Percentiles rank a stretch among this genome's conserved stretches.
These are phyloP conservation scores for Beta lomatogona DNA, from an alignment of 179 eudicot genomes.

Conservation along the genomic window DNA sequence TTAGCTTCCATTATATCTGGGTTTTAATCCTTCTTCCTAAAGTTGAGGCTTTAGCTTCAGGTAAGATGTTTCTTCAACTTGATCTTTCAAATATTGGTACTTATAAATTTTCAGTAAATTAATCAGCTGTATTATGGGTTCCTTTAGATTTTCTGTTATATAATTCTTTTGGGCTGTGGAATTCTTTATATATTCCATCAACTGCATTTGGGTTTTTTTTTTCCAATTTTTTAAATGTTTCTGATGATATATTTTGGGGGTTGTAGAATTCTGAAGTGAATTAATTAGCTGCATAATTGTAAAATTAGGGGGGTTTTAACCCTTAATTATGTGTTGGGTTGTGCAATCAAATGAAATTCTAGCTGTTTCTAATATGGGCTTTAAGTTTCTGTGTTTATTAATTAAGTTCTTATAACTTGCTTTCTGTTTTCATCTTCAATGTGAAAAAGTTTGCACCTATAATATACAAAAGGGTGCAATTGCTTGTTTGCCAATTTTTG, in stretches of 20 bases:
- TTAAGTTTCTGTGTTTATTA: not conserved
- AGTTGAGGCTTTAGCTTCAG: slow-evolving; percentile 32
- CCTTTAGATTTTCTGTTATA: not conserved
- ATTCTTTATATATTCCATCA: not conserved
- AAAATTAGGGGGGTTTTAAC: not conserved
- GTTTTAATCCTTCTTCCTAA: slow-evolving; percentile 14
- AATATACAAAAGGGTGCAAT: not conserved
- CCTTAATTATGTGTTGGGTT: not conserved
- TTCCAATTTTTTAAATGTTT: not conserved
- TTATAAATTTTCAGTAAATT: not conserved
- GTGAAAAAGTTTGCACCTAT: not conserved
- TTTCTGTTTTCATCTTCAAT: not conserved
- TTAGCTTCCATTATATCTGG: not conserved
- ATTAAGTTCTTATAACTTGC: not conserved
- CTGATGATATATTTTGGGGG: not conserved
- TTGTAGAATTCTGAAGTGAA: not conserved
- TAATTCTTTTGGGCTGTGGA: not conserved
- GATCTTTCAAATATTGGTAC: not conserved
- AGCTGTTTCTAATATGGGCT: not conserved
- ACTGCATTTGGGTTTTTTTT: not conserved
- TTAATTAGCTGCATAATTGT: not conserved
- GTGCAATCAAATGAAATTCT: not conserved
- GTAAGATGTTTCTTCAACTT: slow-evolving; percentile 20
- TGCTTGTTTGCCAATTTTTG: not conserved
- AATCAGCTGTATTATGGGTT: slow-evolving; percentile 20